A percentile compares a stretch with the other conserved stretches of the same genome.
These are phyloP conservation scores for Panicum virgatum DNA, from an alignment of 202 grass and related monocot genomes.

Conservation along the genomic window DNA sequence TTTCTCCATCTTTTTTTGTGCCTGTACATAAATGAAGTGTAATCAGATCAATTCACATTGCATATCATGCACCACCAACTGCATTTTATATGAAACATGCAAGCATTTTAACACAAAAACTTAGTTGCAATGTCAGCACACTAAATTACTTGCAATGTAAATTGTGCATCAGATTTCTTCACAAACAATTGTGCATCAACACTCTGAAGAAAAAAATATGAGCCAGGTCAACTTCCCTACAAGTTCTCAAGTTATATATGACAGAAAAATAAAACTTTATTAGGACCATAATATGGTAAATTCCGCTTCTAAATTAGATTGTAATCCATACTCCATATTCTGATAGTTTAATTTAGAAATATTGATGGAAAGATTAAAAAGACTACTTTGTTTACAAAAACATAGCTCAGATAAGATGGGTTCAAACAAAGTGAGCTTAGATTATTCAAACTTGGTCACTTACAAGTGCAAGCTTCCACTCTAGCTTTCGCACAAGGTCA, in stretches of 20 bases:
- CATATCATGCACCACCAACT: background rate
- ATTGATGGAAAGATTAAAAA: slow-evolving; percentile 12
- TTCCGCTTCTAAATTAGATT: background rate
- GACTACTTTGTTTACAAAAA: background rate
- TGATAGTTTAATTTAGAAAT: slow-evolving; percentile 13
- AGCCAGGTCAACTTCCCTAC: background rate
- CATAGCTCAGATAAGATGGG: background rate
- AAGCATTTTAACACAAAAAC: slow-evolving; percentile 13
- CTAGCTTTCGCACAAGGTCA: slow-evolving; percentile 81
- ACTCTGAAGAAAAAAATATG: slow-evolving; percentile 2
- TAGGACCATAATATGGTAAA: background rate
- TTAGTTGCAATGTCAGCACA: background rate
- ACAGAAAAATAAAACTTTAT: background rate
- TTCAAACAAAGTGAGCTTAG: background rate
- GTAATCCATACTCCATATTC: background rate
- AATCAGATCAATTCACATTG: slow-evolving; percentile 1
- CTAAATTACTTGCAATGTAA: slow-evolving; percentile 9
- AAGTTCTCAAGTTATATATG: background rate
- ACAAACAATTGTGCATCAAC: slow-evolving; percentile 19
- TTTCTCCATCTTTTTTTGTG: slow-evolving; percentile 72
- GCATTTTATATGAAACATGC: background rate
- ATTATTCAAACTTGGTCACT: slow-evolving; percentile 42
- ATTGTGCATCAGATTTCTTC: slow-evolving; percentile 5
- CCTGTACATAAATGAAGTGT: slow-evolving; percentile 50
- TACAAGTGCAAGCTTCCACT: slow-evolving; percentile 83